phyloP scores from a whole-genome alignment of 2,329 filamentous ascomycete species.

The Ophiosphaerella narmari region DNA sequence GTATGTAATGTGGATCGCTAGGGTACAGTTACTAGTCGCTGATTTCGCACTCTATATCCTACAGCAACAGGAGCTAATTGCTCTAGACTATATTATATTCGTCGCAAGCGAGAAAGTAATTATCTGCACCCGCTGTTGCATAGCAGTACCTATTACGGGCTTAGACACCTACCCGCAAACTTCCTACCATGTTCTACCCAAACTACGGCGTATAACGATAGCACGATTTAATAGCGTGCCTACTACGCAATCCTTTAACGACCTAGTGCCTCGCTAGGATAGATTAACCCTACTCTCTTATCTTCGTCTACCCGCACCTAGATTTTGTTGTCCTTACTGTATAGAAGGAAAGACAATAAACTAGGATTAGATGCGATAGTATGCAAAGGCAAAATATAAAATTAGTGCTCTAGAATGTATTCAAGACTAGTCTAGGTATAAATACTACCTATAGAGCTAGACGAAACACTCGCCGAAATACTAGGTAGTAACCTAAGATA shows the following conservation, averaged over 20 bases:
- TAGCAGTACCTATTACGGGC: conserved; percentile 6
- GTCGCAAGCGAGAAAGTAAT: conserved; percentile 8
- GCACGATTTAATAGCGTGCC: conserved; percentile 6
- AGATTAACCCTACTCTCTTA: conserved; percentile 5
- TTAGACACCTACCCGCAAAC: conserved; percentile 3
- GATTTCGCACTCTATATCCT: not conserved
- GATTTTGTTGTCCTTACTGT: conserved; percentile 8
- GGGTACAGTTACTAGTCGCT: not conserved
- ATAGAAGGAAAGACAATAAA: conserved; percentile 9
- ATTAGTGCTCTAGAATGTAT: conserved; percentile 8
- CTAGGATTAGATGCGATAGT: conserved; percentile 2
- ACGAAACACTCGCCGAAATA: conserved; percentile 12
- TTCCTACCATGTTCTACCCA: conserved; percentile 1
- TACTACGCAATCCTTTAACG: conserved; percentile 2
- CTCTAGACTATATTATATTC: conserved; percentile 14
- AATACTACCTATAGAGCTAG: conserved; percentile 12
- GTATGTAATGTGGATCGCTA: not conserved
- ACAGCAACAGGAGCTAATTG: conserved; percentile 4
- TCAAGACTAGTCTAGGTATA: conserved; percentile 6
- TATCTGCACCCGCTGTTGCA: conserved; percentile 3
- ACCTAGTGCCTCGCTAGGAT: conserved; percentile 5
- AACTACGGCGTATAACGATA: conserved; percentile 6
- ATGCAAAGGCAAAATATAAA: conserved; percentile 9
- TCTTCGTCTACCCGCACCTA: conserved; percentile 4
- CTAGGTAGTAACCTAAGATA: conserved; percentile 5